phyloP scores from a whole-genome alignment of 2,329 filamentous ascomycete genomes.

The Fragosphaeria purpurea region DNA sequence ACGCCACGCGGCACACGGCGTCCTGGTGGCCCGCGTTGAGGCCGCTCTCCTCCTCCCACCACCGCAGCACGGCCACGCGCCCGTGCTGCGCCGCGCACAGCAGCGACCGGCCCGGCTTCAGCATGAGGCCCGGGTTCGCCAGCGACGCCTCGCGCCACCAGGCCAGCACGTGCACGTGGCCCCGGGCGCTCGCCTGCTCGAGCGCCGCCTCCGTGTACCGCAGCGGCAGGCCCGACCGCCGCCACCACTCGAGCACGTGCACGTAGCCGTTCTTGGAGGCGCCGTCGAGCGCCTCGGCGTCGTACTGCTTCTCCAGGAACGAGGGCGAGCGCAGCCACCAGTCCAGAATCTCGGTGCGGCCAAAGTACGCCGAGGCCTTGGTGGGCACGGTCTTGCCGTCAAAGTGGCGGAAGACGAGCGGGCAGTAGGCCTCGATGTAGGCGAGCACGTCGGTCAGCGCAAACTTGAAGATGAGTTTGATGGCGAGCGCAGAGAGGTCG shows the following conservation, averaged over 20 bases:
- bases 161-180: conserved; percentile 75
- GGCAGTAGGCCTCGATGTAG: conserved; percentile 51
- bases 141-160: conserved; percentile 75
- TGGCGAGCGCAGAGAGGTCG: conserved; percentile 67
- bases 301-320: conserved; percentile 80
- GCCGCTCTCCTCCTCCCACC: conserved; percentile 75
- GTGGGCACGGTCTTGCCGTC: conserved; percentile 78
- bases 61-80: conserved; percentile 64
- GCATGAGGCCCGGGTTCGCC: conserved; percentile 35
- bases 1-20: conserved; percentile 73
- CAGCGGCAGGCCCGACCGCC: conserved; percentile 63
- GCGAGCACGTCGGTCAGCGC: conserved; percentile 69
- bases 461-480: conserved; percentile 88
- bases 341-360: conserved; percentile 71
- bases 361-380: conserved; percentile 80
- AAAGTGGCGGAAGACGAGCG: conserved; percentile 74
- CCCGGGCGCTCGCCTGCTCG: conserved; percentile 76
- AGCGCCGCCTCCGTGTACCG: conserved; percentile 81
- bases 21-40: conserved; percentile 74
- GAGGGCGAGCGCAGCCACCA: conserved; percentile 83
- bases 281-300: conserved; percentile 73
- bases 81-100: conserved; percentile 77
- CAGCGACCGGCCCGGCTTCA: conserved; percentile 78
- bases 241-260: conserved; percentile 82
- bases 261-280: conserved; percentile 80